A percentile compares a stretch with the other conserved stretches of the same genome.
These are phyloP conservation scores for Dalbergia cochinchinensis DNA, from an alignment of 306 rosid species.

Conservation along the genomic window DNA sequence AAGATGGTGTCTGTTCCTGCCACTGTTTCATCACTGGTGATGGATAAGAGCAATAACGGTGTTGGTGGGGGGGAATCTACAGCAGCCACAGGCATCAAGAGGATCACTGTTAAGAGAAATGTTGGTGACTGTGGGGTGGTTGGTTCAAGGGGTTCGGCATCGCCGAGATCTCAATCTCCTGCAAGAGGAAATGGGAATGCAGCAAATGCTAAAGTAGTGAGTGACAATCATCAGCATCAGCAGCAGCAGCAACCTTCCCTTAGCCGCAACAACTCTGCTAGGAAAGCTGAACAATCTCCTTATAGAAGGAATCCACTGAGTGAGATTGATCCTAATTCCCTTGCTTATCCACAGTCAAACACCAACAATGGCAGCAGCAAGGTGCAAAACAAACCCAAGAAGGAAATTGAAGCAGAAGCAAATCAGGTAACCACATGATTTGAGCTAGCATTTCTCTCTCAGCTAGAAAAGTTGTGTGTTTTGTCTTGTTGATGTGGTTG, in stretches of 20 bases:
- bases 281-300: constrained; percentile 93
- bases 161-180: constrained; percentile 85
- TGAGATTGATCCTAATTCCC: constrained; percentile 80
- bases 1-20: constrained; percentile 99
- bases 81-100: constrained; percentile 56
- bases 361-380: constrained; percentile 52
- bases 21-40: constrained; percentile 73
- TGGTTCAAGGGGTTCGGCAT: constrained; percentile 67
- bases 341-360: constrained; percentile 59
- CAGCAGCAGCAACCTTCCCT: constrained; percentile 74
- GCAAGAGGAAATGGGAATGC: constrained; percentile 58
- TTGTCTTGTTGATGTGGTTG: neutral
- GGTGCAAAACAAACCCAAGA: constrained; percentile 57
- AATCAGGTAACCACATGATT: constrained; percentile 58
- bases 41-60: constrained; percentile 84
- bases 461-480: neutral
- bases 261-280: constrained; percentile 82
- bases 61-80: constrained; percentile 58
- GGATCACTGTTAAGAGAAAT: constrained; percentile 78
- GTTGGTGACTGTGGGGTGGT: constrained; percentile 45
- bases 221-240: constrained; percentile 62
- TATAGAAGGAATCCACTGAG: constrained; percentile 83
- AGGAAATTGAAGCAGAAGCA: constrained; percentile 59
- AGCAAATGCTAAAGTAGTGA: constrained; percentile 48
- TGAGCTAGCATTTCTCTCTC: neutral